Conservation (phyloP, 1,139 yeast genomes). For the Taphrina communis region DNA sequence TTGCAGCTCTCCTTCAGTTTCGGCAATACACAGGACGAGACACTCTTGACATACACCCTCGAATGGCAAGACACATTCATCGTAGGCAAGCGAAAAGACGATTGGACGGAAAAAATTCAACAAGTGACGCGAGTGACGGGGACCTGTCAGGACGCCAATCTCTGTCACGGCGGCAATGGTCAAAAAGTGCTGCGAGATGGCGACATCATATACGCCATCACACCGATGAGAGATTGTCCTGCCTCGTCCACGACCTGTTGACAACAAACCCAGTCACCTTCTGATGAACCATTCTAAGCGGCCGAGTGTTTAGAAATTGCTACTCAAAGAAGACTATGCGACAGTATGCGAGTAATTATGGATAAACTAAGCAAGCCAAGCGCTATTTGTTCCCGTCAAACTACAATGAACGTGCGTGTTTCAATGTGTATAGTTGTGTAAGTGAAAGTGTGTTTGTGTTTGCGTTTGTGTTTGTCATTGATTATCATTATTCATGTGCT, state of each 20-base stretch:
- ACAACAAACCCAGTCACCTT: too few species aligned
- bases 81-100: neutral
- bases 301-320: too few species aligned
- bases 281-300: too few species aligned
- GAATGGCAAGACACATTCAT: neutral
- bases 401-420: too few species aligned
- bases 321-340: too few species aligned
- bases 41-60: neutral
- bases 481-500: too few species aligned
- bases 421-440: too few species aligned
- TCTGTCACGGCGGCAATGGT: neutral
- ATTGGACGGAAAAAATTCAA: neutral
- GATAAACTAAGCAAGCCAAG: neutral
- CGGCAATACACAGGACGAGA: neutral
- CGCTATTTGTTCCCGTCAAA: neutral
- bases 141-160: neutral
- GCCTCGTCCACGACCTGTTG: too few species aligned
- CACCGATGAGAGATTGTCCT: constrained; percentile 3
- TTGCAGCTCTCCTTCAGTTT: neutral
- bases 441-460: too few species aligned
- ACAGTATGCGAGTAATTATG: neutral
- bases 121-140: neutral
- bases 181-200: neutral
- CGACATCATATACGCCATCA: neutral
- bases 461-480: too few species aligned